Conservation (phyloP, 495 filamentous ascomycete genomes). For the Annulohypoxylon maeteangense region DNA sequence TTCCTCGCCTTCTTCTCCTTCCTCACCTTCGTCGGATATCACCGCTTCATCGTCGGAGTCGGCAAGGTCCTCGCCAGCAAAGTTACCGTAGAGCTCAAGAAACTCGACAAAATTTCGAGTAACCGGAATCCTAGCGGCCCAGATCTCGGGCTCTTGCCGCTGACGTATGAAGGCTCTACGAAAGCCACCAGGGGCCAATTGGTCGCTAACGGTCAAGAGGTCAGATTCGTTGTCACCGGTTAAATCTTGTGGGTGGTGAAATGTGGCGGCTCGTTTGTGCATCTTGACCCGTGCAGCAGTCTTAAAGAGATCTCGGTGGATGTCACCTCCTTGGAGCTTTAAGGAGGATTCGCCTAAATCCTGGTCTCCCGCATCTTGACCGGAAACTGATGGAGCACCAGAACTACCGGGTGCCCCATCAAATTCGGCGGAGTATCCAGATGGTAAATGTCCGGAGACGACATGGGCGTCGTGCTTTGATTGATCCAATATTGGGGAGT, state of each 20-base stretch:
- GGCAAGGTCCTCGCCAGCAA: slow-evolving; percentile 75
- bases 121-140: slow-evolving; percentile 58
- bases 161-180: slow-evolving; percentile 68
- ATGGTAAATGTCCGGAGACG: slow-evolving; percentile 57
- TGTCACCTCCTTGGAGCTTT: slow-evolving; percentile 72
- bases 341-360: slow-evolving; percentile 65
- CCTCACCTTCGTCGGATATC: slow-evolving; percentile 57
- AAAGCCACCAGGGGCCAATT: slow-evolving; percentile 69
- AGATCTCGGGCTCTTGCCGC: slow-evolving; percentile 54
- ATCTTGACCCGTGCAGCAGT: slow-evolving; percentile 61
- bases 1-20: slow-evolving; percentile 54
- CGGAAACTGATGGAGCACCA: slow-evolving; percentile 47
- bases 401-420: slow-evolving; percentile 38
- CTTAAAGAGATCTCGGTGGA: slow-evolving; percentile 75
- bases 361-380: slow-evolving; percentile 48
- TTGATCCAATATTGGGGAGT: slow-evolving; percentile 32
- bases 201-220: slow-evolving; percentile 59
- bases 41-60: slow-evolving; percentile 71
- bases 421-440: slow-evolving; percentile 59
- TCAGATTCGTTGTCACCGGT: slow-evolving; percentile 37
- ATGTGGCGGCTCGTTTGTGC: slow-evolving; percentile 67
- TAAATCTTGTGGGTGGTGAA: slow-evolving; percentile 58
- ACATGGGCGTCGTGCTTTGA: slow-evolving; percentile 48
- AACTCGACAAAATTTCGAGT: slow-evolving; percentile 76
- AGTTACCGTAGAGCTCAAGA: slow-evolving; percentile 74